Evolutionary conservation across 2,329 filamentous ascomycete genomes (phyloP), one percentile per base, ranked within the genome.

Genomic region (Claviceps fusiformis): DNA sequence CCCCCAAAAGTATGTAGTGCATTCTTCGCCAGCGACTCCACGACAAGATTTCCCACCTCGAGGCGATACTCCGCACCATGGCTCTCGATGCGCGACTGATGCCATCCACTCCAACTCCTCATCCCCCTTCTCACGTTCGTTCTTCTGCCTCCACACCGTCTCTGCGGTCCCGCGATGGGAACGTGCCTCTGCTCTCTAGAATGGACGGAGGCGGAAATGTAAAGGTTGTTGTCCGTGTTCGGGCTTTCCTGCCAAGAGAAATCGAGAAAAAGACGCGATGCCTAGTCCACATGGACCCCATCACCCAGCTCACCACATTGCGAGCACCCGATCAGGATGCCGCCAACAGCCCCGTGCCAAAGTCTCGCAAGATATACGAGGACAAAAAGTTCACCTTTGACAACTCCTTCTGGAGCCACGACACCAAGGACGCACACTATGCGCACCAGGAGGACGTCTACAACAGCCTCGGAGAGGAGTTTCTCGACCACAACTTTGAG

Each of bases 401-500:
- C 75, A 95, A 90, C 67, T 97, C 91, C 0, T 98, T 97, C 73
- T 98, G 93, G 91, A 97, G 92, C 57, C 90, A 96, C 71, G 75
- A 92, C 67, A 78, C 79, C 55, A 70, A 75, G 31, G 90, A 95
- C 66, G 75, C 82, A 37, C 89, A 96, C 71, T 98, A 96, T 67
- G 91, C 93, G 3, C 80, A 86, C 58, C 93, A 98, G 68, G 88
- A 90, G 64, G 88, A 96, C 64, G 86, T 98, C 55, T 97, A 98
- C 76, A 89, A 93, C 65, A 87, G 86, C 57, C 79, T 98, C 29
- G 93, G 93, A 55, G 90, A 96, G 69, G 93, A 97, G 66, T 97
- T 98, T 62, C 79, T 98, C 59, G 93, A 98, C 70, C 93, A 98
- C 78, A 98, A 98, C 73, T 98, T 98, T 64, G 91, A 96, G 67